Percentiles rank a stretch among this genome's conserved stretches.
Evolutionary conservation across 1,139 yeast genomes (phyloP).

Genomic region (Hanseniaspora gamundiae): DNA sequence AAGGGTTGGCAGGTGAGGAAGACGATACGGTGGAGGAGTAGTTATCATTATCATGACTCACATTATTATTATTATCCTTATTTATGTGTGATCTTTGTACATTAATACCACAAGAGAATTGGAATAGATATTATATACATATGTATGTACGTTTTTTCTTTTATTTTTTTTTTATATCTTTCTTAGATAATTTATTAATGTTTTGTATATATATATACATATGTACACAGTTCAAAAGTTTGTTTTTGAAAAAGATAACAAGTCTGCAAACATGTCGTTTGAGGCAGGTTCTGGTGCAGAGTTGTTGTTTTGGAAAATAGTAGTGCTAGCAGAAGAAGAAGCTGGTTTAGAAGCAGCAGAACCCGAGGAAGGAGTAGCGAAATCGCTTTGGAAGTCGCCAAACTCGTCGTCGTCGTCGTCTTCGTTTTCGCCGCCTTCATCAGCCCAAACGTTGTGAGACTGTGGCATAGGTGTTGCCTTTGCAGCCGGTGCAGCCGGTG

Average conservation of each 20-base stretch:
- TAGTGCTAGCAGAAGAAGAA: background rate
- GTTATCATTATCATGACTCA: too few species aligned
- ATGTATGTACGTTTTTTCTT: too few species aligned
- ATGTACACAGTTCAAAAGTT: too few species aligned
- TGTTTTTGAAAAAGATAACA: conserved; percentile 21
- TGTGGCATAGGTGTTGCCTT: background rate
- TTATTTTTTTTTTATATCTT: too few species aligned
- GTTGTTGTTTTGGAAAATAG: conserved; percentile 5
- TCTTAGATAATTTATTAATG: too few species aligned
- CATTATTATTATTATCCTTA: too few species aligned
- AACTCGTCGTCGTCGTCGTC: conserved; percentile 25
- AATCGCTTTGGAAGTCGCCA: conserved; percentile 26
- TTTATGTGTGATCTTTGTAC: too few species aligned
- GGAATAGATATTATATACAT: too few species aligned
- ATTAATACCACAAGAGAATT: too few species aligned
- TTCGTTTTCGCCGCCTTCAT: background rate
- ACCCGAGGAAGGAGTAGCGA: background rate
- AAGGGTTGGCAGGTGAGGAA: conserved; percentile 63
- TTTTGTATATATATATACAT: too few species aligned
- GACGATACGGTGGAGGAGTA: conserved; percentile 25
- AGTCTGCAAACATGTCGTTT: conserved; percentile 19
- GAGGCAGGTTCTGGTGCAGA: conserved; percentile 7
- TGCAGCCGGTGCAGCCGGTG: background rate
- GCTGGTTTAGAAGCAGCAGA: too few species aligned
- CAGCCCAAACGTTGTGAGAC: conserved; percentile 6